Evolutionary conservation across 2,329 filamentous ascomycete species (phyloP).

Genomic region (Helicocarpus griseus): DNA sequence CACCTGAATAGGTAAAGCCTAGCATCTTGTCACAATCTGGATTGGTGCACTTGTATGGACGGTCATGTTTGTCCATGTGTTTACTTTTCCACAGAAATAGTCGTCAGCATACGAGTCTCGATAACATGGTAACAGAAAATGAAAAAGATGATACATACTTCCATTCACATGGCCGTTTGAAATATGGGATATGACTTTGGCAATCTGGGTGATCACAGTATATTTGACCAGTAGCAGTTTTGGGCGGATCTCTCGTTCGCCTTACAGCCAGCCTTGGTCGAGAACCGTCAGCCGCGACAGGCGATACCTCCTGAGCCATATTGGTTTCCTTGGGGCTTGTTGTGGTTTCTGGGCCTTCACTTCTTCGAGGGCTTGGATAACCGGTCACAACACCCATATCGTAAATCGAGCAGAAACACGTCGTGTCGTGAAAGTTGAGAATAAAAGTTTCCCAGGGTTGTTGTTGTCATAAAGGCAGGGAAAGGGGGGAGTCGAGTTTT

Average conservation of each 20-base stretch:
- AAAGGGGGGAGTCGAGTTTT: background rate
- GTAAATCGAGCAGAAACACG: conserved; percentile 18
- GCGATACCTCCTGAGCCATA: conserved; percentile 17
- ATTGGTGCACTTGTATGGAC: conserved; percentile 77
- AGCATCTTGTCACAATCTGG: conserved; percentile 83
- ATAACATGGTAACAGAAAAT: background rate
- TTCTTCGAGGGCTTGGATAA: conserved; percentile 36
- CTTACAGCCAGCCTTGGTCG: conserved; percentile 34
- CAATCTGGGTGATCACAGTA: conserved; percentile 65
- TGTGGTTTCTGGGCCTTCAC: conserved; percentile 30
- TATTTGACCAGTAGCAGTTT: conserved; percentile 64
- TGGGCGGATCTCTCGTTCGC: conserved; percentile 43
- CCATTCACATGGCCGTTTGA: conserved; percentile 84
- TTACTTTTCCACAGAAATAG: conserved; percentile 54
- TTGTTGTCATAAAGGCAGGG: background rate
- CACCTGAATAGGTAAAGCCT: conserved; percentile 91
- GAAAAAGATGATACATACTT: conserved; percentile 53
- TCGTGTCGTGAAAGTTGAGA: conserved; percentile 8
- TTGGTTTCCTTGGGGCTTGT: conserved; percentile 24
- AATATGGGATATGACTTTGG: conserved; percentile 52
- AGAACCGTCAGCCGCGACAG: conserved; percentile 24
- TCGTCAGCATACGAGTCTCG: background rate
- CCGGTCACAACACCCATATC: conserved; percentile 34
- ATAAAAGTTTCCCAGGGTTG: background rate
- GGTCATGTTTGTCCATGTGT: conserved; percentile 96